These are phyloP conservation scores for Brassica balearica DNA, from an alignment of 441 rosid species.

Conservation along the genomic window DNA sequence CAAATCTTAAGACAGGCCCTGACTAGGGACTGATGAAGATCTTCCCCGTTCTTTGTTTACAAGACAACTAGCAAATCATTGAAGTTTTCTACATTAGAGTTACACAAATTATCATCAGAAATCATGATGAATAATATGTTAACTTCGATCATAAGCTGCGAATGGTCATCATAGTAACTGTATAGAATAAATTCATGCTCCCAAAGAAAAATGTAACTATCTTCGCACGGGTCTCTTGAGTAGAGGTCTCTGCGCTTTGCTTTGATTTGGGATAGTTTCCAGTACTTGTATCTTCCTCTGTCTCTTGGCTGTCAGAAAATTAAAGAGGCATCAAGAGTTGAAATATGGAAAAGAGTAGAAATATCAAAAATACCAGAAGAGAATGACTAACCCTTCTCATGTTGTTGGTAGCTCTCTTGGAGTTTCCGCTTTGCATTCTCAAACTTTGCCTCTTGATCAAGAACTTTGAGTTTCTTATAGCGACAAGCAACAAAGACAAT, in stretches of 20 bases:
- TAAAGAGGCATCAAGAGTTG: slow-evolving; percentile 12
- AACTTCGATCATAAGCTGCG: not conserved
- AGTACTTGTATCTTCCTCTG: slow-evolving; percentile 83
- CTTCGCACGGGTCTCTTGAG: slow-evolving; percentile 34
- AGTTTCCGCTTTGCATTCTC: slow-evolving; percentile 69
- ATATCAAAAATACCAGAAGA: not conserved
- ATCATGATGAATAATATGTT: not conserved
- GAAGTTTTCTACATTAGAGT: not conserved
- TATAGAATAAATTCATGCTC: not conserved
- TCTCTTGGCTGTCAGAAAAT: slow-evolving; percentile 71
- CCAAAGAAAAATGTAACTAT: slow-evolving; percentile 20
- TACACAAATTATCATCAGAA: not conserved
- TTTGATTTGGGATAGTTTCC: slow-evolving; percentile 50
- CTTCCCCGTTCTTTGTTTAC: not conserved
- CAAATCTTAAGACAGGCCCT: too few relatives aligned
- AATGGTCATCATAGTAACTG: not conserved
- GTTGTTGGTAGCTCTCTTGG: slow-evolving; percentile 69
- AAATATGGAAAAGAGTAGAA: slow-evolving; percentile 7
- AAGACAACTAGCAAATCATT: not conserved
- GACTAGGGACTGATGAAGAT: not conserved
- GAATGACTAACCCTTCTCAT: slow-evolving; percentile 54
- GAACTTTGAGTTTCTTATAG: slow-evolving; percentile 54
- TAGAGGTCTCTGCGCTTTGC: slow-evolving; percentile 32
- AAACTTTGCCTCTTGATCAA: slow-evolving; percentile 53
- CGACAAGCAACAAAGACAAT: slow-evolving; percentile 31